Conservation (phyloP, 2,329 filamentous ascomycete species). For the Nigrospora osmanthi region DNA sequence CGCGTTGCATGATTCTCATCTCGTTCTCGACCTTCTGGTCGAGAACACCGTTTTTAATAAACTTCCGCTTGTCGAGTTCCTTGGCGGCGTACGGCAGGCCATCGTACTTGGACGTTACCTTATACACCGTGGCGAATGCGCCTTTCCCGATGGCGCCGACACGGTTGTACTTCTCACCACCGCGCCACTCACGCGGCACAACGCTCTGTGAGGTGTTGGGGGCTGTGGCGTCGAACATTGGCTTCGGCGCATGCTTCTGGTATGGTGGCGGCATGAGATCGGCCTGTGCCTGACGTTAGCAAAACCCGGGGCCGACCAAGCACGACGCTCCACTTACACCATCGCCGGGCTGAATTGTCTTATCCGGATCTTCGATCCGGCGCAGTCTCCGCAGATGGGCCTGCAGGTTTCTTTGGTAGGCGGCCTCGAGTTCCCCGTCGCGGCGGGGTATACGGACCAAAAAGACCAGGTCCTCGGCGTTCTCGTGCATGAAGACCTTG, state of each 20-base stretch:
- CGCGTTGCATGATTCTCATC: conserved; percentile 86
- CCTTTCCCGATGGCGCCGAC: conserved; percentile 80
- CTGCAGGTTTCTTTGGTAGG: conserved; percentile 63
- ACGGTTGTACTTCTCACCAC: conserved; percentile 77
- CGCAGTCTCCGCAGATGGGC: conserved; percentile 48
- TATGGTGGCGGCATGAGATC: conserved; percentile 4
- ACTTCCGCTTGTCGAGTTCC: conserved; percentile 85
- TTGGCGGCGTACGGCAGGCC: conserved; percentile 85
- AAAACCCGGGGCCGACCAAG: not conserved
- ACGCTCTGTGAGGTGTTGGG: conserved; percentile 10
- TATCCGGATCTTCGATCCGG: conserved; percentile 23
- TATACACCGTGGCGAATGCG: conserved; percentile 90
- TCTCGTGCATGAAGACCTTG: conserved; percentile 52
- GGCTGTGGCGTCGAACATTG: not conserved
- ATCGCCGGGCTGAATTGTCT: conserved; percentile 32
- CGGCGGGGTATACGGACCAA: conserved; percentile 77
- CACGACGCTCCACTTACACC: not conserved
- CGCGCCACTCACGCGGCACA: conserved; percentile 65
- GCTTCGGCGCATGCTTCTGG: conserved; percentile 4
- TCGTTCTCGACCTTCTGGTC: conserved; percentile 94
- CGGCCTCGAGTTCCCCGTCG: conserved; percentile 55
- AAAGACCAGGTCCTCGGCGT: conserved; percentile 61
- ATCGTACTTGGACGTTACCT: conserved; percentile 77
- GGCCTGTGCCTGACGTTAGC: not conserved
- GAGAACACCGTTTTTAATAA: conserved; percentile 85